These are phyloP conservation scores for Aspergillus transmontanensis DNA, from an alignment of 2,329 filamentous ascomycete genomes.

Conservation along the genomic window DNA sequence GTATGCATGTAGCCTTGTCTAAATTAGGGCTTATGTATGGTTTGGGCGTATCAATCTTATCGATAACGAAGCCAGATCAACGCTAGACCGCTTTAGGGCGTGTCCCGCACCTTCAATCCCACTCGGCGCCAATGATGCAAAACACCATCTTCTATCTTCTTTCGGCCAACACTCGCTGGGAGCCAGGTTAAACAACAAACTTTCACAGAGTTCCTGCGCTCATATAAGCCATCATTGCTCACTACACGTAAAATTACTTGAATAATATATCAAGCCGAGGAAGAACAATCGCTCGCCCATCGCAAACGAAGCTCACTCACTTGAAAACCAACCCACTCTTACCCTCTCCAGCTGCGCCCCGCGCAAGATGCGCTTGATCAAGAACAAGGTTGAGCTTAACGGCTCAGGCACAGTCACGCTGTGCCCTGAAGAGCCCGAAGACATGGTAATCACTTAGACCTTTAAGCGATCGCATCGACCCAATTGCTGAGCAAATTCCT, in stretches of 20 bases:
- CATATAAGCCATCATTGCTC: background rate
- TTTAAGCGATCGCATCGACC: background rate
- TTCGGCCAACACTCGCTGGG: background rate
- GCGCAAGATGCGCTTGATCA: conserved; percentile 64
- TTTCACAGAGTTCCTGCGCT: background rate
- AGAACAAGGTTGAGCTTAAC: conserved; percentile 66
- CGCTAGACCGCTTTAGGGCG: conserved; percentile 16
- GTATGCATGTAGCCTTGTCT: background rate
- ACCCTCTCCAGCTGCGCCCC: background rate
- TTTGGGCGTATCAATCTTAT: conserved; percentile 22
- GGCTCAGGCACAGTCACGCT: conserved; percentile 68
- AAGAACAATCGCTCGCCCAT: background rate
- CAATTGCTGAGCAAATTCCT: conserved; percentile 9
- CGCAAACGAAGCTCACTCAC: background rate
- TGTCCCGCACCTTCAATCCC: conserved; percentile 16
- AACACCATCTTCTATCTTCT: background rate
- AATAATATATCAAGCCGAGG: background rate
- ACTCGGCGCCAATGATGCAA: conserved; percentile 13
- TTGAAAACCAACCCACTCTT: background rate
- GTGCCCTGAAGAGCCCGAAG: conserved; percentile 72
- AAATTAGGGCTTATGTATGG: conserved; percentile 5
- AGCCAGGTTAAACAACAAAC: background rate
- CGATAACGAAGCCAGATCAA: conserved; percentile 19
- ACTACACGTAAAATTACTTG: background rate
- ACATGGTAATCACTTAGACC: conserved; percentile 60